Conservation (phyloP, 208 protist genomes). For the Entamoeba invadens region DNA sequence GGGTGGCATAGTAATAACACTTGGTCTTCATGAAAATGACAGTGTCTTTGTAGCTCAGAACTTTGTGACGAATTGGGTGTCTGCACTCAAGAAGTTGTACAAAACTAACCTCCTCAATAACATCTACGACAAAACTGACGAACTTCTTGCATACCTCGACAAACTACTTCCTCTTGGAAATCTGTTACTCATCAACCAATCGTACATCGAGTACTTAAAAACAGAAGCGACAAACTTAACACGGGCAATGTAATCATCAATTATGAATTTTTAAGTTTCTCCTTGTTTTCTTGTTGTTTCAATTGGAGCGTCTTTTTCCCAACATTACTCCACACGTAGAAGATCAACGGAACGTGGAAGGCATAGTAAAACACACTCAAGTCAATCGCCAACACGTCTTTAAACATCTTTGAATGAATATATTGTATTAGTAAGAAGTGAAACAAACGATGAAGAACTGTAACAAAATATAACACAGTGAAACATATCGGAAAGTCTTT, state of each 20-base stretch:
- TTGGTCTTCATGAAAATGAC: background rate
- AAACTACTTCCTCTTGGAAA: background rate
- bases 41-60: background rate
- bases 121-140: background rate
- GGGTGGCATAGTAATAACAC: background rate
- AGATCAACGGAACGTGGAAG: background rate
- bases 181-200: background rate
- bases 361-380: background rate
- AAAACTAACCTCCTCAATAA: background rate
- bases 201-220: background rate
- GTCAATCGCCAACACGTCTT: background rate
- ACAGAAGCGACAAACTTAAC: background rate
- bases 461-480: no score
- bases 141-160: background rate
- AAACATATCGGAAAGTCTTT: no score
- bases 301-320: background rate
- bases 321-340: background rate
- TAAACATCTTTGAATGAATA: background rate
- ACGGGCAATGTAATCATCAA: background rate
- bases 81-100: background rate
- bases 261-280: background rate
- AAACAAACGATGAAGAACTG: no score
- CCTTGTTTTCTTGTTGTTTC: background rate
- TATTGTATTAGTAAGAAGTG: no score
- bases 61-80: background rate